Base-by-base conservation (phyloP, 2,329 filamentous ascomycete species). In the Ceratocystis lukuohia region DNA sequence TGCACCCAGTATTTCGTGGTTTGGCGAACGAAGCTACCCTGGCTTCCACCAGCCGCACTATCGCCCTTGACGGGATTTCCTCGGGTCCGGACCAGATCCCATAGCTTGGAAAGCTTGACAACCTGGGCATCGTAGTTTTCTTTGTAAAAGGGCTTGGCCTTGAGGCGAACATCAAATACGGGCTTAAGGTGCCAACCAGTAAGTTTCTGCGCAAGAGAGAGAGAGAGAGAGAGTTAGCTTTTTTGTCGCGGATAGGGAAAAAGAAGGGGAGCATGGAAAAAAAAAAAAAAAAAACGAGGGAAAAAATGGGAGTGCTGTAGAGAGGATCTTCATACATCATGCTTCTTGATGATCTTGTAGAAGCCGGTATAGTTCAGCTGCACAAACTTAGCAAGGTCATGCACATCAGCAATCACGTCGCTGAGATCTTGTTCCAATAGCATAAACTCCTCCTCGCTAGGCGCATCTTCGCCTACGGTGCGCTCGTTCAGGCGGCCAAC, bases 1-100 rank as follows among this genome's bases (percentile, higher is more conserved):
- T 99, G 94, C 59, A 99, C 94, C 94, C 94, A 99, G 79, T 99
- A 99, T 77, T 99, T 99, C 41, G 94, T 99, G 0, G 94, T 99
- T 74, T 97, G 90, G 68, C 94, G 89, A 69, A 99, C 86, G 74
- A 99, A 99, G 80, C 88, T 97, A 73, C 92, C 93, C 76, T 99
- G 94, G 69, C 83, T 85, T 66, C 93, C 94, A 71, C 94, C 94
- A 17, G 94, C 94, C 6, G 92, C 80, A 71, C 91, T 90, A 75
- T 99, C 94, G 67, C 94, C 94, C 77, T 91, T 92, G 72, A 91
- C 86, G 0, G 94, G 94, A 74, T 95, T 93, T 67, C 94, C 94
- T 71, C 93, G 84, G 1, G 93, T 99, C 66, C 94, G 86, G 17
- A 97, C 94, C 53, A 95, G 82, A 75, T 99, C 93, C 79, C 96